phyloP scores from a whole-genome alignment of 805 yeast species.

The Candida glaebosa region DNA sequence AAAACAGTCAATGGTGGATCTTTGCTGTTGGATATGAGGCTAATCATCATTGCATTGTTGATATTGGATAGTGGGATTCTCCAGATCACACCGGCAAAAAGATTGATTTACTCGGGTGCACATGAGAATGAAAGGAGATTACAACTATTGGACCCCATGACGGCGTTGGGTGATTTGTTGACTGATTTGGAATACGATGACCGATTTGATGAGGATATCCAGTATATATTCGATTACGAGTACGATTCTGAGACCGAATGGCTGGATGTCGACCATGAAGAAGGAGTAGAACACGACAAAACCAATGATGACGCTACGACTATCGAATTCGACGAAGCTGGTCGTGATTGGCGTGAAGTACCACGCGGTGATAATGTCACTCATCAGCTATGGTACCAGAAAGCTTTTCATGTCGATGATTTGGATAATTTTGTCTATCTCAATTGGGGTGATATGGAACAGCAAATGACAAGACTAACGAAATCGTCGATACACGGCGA shows the following conservation, averaged over 20 bases:
- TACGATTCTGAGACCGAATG: slow-evolving; percentile 24
- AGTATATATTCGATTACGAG: slow-evolving; percentile 59
- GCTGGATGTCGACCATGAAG: slow-evolving; percentile 8
- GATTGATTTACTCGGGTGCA: slow-evolving; percentile 7
- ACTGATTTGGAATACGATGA: slow-evolving; percentile 59
- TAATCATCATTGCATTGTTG: slow-evolving; percentile 53
- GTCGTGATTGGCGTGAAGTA: slow-evolving; percentile 71
- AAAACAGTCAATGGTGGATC: slow-evolving; percentile 56
- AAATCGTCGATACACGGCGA: slow-evolving; percentile 25
- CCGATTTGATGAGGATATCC: slow-evolving; percentile 64
- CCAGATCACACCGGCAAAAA: neutral
- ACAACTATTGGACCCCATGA: slow-evolving; percentile 18
- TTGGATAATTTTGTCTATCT: slow-evolving; percentile 26
- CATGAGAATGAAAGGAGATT: slow-evolving; percentile 15
- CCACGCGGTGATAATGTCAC: slow-evolving; percentile 55
- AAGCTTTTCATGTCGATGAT: slow-evolving; percentile 13
- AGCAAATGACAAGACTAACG: slow-evolving; percentile 22
- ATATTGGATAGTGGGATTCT: slow-evolving; percentile 22
- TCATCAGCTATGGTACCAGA: slow-evolving; percentile 18
- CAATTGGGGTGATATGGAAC: slow-evolving; percentile 21
- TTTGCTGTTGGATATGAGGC: slow-evolving; percentile 53
- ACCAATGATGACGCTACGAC: slow-evolving; percentile 14
- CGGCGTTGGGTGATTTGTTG: slow-evolving; percentile 51
- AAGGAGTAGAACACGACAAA: slow-evolving; percentile 14
- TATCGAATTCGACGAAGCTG: slow-evolving; percentile 54